These are phyloP conservation scores for Wallacemonas sp. DNA, from an alignment of 208 protist species.

Conservation along the genomic window DNA sequence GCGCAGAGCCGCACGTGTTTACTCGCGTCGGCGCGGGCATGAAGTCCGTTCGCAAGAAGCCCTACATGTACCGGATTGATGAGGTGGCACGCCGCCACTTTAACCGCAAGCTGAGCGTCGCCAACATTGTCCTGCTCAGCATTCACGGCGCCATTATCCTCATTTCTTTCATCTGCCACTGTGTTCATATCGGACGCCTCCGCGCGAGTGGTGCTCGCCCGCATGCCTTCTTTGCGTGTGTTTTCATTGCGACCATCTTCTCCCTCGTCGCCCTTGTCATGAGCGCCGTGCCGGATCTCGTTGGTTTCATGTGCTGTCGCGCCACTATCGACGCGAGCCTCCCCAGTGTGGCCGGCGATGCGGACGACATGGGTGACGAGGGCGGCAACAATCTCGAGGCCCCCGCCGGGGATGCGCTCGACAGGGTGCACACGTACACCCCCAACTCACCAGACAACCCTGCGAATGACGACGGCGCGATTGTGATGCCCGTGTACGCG, in stretches of 20 bases:
- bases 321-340: not conserved
- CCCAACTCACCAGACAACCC: too few relatives aligned
- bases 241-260: not conserved
- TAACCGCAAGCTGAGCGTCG: not conserved
- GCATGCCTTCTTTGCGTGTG: not conserved
- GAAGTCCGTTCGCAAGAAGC: not conserved
- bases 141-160: not conserved
- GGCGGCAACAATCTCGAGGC: not conserved
- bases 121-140: not conserved
- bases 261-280: not conserved
- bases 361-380: not conserved
- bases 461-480: not conserved
- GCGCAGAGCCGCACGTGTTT: constrained; percentile 3
- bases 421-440: not conserved
- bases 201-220: not conserved
- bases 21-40: not conserved
- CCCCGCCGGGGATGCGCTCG: not conserved
- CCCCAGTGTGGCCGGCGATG: not conserved
- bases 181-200: not conserved
- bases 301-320: not conserved
- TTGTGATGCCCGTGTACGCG: constrained; percentile 4
- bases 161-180: not conserved
- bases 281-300: not conserved
- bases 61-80: not conserved
- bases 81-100: not conserved